Percentiles rank a stretch among this genome's conserved stretches.
Conservation (phyloP, 2,329 filamentous ascomycete species). For the Phoma sp. region DNA sequence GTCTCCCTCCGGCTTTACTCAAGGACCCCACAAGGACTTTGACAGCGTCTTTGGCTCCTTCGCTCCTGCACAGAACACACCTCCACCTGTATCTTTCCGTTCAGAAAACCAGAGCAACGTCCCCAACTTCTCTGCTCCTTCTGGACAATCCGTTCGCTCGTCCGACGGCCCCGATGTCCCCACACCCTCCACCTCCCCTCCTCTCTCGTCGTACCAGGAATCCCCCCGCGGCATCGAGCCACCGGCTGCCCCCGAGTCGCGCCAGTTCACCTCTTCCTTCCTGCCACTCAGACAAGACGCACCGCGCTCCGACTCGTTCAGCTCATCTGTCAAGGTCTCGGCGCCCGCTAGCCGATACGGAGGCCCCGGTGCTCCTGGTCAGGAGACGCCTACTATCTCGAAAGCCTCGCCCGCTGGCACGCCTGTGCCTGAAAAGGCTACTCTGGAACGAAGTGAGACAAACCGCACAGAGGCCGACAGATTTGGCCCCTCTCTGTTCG, state of each 20-base stretch:
- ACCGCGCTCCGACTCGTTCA: slow-evolving; percentile 68
- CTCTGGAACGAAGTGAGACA: slow-evolving; percentile 44
- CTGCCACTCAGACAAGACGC: slow-evolving; percentile 69
- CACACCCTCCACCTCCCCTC: slow-evolving; percentile 69
- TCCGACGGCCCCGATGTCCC: slow-evolving; percentile 58
- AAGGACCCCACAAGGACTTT: slow-evolving; percentile 61
- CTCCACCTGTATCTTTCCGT: slow-evolving; percentile 68
- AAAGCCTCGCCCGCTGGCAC: slow-evolving; percentile 55
- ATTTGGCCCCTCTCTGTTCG: slow-evolving; percentile 43
- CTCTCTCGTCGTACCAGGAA: slow-evolving; percentile 60
- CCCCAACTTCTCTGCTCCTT: slow-evolving; percentile 49
- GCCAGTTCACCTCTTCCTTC: slow-evolving; percentile 79
- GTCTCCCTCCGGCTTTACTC: slow-evolving; percentile 57
- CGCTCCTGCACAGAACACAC: slow-evolving; percentile 52
- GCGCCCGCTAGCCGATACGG: slow-evolving; percentile 72
- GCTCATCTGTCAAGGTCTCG: slow-evolving; percentile 79
- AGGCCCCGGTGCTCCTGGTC: slow-evolving; percentile 48
- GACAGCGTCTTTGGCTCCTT: slow-evolving; percentile 85
- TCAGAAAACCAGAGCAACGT: slow-evolving; percentile 52
- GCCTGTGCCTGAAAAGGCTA: slow-evolving; percentile 58
- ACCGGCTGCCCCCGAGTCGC: slow-evolving; percentile 72
- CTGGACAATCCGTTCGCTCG: slow-evolving; percentile 53
- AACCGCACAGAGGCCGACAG: slow-evolving; percentile 46
- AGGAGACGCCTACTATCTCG: slow-evolving; percentile 54
- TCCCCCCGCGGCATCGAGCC: slow-evolving; percentile 64